Evolutionary conservation across 306 rosid genomes (phyloP).

Genomic region (Glycine tomentella): DNA sequence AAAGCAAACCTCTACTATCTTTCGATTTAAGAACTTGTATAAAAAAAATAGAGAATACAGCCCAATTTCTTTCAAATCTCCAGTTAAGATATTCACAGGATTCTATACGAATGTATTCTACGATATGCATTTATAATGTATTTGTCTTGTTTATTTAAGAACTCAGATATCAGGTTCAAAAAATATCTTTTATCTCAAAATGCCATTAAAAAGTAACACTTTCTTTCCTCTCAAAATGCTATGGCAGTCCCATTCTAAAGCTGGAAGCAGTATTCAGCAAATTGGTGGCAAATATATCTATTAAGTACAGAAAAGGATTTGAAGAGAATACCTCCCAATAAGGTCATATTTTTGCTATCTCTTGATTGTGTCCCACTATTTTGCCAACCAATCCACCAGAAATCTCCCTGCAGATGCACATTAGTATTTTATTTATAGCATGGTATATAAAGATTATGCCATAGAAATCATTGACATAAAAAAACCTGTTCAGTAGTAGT

Average conservation of each 20-base stretch:
- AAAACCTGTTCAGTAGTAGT: background rate
- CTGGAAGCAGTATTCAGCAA: constrained; percentile 27
- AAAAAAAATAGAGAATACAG: background rate
- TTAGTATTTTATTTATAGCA: constrained; percentile 34
- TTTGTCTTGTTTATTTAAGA: background rate
- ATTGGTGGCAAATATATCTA: constrained; percentile 21
- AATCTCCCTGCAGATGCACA: constrained; percentile 68
- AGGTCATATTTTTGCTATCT: constrained; percentile 85
- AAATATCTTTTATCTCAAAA: background rate
- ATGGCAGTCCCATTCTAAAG: constrained; percentile 2
- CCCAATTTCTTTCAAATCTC: background rate
- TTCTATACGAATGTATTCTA: background rate
- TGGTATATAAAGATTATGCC: constrained; percentile 27
- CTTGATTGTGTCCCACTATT: constrained; percentile 90
- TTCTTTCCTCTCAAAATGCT: background rate
- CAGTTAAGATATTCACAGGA: background rate
- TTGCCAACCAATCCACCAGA: constrained; percentile 99
- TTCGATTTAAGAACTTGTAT: background rate
- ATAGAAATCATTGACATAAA: constrained; percentile 28
- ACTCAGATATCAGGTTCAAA: background rate
- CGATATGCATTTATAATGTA: background rate
- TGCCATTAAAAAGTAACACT: background rate
- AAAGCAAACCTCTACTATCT: background rate
- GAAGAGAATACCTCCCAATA: constrained; percentile 83
- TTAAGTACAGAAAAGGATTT: constrained; percentile 25